phyloP scores from a whole-genome alignment of 1,284 basidiomycete species.

The Fomitopsis betulina region DNA sequence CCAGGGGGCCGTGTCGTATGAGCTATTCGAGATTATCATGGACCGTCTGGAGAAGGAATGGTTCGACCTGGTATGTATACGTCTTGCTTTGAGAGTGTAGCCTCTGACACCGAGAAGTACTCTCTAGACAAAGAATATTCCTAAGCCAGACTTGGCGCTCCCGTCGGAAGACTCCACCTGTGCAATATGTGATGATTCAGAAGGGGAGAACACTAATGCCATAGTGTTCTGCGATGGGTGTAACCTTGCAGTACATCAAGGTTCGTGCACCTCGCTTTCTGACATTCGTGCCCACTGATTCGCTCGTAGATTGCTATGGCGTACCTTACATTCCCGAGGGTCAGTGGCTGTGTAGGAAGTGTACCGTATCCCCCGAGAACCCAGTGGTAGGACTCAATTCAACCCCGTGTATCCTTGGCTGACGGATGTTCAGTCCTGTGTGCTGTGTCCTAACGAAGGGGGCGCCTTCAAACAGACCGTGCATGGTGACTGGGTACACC shows the following conservation, averaged over 20 bases:
- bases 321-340: slow-evolving; percentile 99
- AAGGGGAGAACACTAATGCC: slow-evolving; percentile 98
- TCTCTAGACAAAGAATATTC: slow-evolving; percentile 81
- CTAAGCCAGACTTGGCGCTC: slow-evolving; percentile 77
- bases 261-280: slow-evolving; percentile 32
- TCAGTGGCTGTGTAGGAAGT: slow-evolving; percentile 98
- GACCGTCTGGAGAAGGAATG: slow-evolving; percentile 98
- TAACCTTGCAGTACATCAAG: slow-evolving; percentile 98
- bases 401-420: not conserved
- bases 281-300: not conserved
- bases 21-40: slow-evolving; percentile 95
- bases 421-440: slow-evolving; percentile 63
- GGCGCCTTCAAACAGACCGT: slow-evolving; percentile 99
- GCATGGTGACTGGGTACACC: slow-evolving; percentile 92
- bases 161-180: slow-evolving; percentile 94
- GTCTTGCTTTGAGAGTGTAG: not conserved
- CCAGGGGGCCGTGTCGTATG: slow-evolving; percentile 72
- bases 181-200: slow-evolving; percentile 96
- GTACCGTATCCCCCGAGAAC: slow-evolving; percentile 95
- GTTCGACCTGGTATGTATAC: slow-evolving; percentile 80
- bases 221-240: slow-evolving; percentile 99
- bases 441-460: slow-evolving; percentile 93
- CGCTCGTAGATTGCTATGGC: slow-evolving; percentile 88
- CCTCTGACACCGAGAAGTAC: slow-evolving; percentile 2
- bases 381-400: slow-evolving; percentile 67